Conservation (phyloP, 805 yeast species). For the Barnettozyma californica region DNA sequence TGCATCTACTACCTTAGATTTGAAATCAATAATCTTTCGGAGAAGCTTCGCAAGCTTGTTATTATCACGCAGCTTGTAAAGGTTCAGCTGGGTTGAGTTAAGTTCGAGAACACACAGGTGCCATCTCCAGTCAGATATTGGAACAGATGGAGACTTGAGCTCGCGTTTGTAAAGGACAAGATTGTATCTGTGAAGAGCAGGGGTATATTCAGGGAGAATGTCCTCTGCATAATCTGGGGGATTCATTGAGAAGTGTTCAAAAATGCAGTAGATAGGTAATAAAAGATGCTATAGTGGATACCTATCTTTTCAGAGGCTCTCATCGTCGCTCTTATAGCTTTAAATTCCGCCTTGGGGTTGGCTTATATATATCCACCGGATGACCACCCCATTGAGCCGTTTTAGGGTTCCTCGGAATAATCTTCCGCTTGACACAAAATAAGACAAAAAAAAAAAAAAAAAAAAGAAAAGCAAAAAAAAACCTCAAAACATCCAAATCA, state of each 20-base stretch:
- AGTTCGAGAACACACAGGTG: constrained; percentile 8
- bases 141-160: constrained; percentile 9
- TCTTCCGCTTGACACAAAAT: background rate
- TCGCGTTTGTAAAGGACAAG: constrained; percentile 8
- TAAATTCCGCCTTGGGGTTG: no score
- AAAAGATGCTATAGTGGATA: no score
- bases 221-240: background rate
- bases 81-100: constrained; percentile 14
- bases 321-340: no score
- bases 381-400: background rate
- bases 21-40: constrained; percentile 3
- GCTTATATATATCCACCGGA: no score
- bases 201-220: constrained; percentile 4
- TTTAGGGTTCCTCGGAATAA: background rate
- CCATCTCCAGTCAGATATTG: constrained; percentile 12
- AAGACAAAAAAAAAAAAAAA: background rate
- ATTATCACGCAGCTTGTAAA: constrained; percentile 5
- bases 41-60: background rate
- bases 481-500: background rate
- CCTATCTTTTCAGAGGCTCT: background rate
- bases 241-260: background rate
- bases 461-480: background rate
- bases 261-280: background rate
- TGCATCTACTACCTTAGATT: background rate
- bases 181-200: constrained; percentile 4